Evolutionary conservation across 352 stramenopile species (phyloP), one percentile per base, ranked within the genome.

Genomic region (Aphanomyces astaci): DNA sequence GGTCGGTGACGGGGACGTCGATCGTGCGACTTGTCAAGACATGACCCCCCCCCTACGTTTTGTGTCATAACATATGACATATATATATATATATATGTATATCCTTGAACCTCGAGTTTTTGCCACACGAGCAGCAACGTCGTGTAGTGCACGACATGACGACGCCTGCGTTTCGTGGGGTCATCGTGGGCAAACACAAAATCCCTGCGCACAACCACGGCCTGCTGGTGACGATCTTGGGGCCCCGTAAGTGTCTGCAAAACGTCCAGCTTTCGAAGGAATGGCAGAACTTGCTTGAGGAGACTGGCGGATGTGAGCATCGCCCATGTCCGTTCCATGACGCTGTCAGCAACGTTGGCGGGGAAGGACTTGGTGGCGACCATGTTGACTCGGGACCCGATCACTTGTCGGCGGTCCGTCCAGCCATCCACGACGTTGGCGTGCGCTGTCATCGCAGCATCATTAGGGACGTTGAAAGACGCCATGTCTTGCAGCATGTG

Each of bases 121-220:
- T 28, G 32, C 33, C 62, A 52, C 9, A 59, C 19, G 13, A 68
- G 43, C 4, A 68, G 43, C 11, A 68, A 33, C 22, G 62, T 68
- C 25, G 62, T 59, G 24, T 68, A 68, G 62, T 68, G 62, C 7
- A 68, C 62, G 33, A n/a, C n/a, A n/a, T n/a, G n/a, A n/a, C n/a
- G n/a, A n/a, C n/a, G n/a, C n/a, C n/a, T n/a, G n/a, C n/a, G n/a
- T n/a, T n/a, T n/a, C n/a, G n/a, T n/a, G n/a, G n/a, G n/a, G n/a
- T n/a, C n/a, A n/a, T n/a, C n/a, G n/a, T n/a, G n/a, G n/a, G n/a
- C n/a, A n/a, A n/a, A n/a, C n/a, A n/a, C n/a, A 45, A 68, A 45
- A 25, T 68, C 62, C 11, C 62, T 28, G n/a, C 62, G 62, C 4
- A 45, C 24, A n/a, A 68, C 45, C 9, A 59, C 49, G 15, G 62